Evolutionary conservation across 345 rosid genomes (phyloP).

Genomic region (Combretum micranthum): DNA sequence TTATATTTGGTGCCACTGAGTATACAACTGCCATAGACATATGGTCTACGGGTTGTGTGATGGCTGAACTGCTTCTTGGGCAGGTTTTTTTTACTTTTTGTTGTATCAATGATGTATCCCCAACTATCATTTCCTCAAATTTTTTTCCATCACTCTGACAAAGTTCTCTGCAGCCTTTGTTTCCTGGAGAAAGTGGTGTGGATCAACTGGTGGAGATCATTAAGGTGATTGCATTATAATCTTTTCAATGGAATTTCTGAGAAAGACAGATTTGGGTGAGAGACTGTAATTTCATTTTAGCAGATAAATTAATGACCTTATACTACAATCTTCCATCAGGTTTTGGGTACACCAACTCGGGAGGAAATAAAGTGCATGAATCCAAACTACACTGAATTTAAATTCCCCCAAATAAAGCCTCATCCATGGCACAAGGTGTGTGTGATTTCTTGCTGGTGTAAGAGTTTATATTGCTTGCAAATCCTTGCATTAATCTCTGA

Average conservation of each 20-base stretch:
- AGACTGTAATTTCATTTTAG: too few species aligned
- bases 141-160: conserved; percentile 4
- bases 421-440: conserved; percentile 97
- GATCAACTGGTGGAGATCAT: conserved; percentile 96
- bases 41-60: conserved; percentile 97
- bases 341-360: conserved; percentile 91
- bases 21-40: conserved; percentile 96
- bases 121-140: background rate
- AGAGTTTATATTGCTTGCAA: background rate
- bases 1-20: conserved; percentile 92
- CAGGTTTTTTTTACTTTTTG: conserved; percentile 35
- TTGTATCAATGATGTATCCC: conserved; percentile 1
- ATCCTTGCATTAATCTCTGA: background rate
- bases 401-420: conserved; percentile 91
- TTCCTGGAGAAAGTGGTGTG: conserved; percentile 98
- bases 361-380: conserved; percentile 99
- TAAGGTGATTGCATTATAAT: conserved; percentile 46
- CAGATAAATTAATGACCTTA: background rate
- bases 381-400: conserved; percentile 87
- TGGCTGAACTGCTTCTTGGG: conserved; percentile 94
- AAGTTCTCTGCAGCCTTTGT: conserved; percentile 57
- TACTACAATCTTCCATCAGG: conserved; percentile 31
- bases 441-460: background rate
- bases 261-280: too few species aligned
- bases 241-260: background rate